Evolutionary conservation across 148 eudicot genomes (phyloP).

Genomic region (Fallopia convolvulus): DNA sequence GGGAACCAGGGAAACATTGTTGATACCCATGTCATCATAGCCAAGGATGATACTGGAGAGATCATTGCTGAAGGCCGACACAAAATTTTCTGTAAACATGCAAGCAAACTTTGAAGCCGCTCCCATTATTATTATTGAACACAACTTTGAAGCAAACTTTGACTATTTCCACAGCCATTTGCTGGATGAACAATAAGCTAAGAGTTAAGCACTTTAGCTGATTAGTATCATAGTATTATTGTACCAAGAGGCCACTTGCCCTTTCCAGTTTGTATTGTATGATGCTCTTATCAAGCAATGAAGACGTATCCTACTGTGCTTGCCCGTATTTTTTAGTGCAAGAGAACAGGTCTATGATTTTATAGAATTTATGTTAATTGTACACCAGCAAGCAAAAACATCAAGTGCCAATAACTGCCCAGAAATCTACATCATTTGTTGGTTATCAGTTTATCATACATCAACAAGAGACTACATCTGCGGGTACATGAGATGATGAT

Average conservation of each 20-base stretch:
- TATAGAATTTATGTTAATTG: neutral
- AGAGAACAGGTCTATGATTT: too few relatives aligned
- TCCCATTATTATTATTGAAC: neutral
- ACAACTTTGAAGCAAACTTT: too few relatives aligned
- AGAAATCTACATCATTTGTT: neutral
- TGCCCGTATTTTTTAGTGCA: too few relatives aligned
- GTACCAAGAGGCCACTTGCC: neutral
- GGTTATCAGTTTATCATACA: neutral
- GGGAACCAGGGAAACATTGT: constrained; percentile 11
- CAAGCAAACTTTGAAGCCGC: neutral
- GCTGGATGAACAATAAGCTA: neutral
- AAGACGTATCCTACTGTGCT: neutral
- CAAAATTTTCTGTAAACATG: neutral
- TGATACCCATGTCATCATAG: neutral
- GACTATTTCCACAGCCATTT: neutral
- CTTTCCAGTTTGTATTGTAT: neutral
- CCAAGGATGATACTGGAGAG: neutral
- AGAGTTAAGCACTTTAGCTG: neutral
- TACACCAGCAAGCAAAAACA: neutral
- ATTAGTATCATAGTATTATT: neutral
- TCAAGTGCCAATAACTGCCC: neutral
- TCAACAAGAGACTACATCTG: neutral
- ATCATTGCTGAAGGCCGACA: constrained; percentile 12
- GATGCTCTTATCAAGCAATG: neutral
- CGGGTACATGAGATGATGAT: neutral